Evolutionary conservation across 495 filamentous ascomycete species (phyloP), one percentile per base, ranked within the genome.

Genomic region (Parachaetomium inaequale): DNA sequence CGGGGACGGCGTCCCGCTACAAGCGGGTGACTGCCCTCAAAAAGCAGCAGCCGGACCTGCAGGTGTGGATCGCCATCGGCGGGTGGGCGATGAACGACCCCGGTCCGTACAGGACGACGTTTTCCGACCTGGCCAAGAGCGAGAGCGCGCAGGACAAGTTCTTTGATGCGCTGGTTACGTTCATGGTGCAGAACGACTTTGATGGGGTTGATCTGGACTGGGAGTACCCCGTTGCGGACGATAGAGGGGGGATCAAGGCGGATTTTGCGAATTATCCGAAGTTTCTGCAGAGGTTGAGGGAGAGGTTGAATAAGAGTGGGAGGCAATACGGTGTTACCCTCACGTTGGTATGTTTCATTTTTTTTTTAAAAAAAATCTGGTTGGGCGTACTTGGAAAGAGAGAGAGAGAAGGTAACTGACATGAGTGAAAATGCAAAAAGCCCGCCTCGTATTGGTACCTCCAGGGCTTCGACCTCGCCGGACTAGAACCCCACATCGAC

Each of bases 71-170:
- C 29, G 59, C 70, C 40, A 55, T 81, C 26, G 78, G 78, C 52
- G 78, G 78, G 43, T 81, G 77, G 77, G 61, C 70, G 23, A 72
- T 79, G 58, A 75, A 70, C 38, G 75, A 80, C 61, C 68, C 70
- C 14, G 66, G 11, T 11, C 46, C 23, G 25, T n/a, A 49, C 17
- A 10, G 70, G 19, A 26, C 17, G 3, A 15, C 12, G 4, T 32
- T 32, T 8, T 32, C 31, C 31, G 31, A 32, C 4, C 31, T 32
- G 4, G 31, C 31, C 8, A 8, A 4, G 4, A 4, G 4, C 4
- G 8, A 4, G 31, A 8, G 4, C 4, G 4, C 4, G 4, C 31
- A 32, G 8, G 31, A 32, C 31, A 8, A 4, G 31, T 32, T 32
- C 8, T 32, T 32, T 32, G 31, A 4, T 8, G 4, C 31, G 4